Evolutionary conservation across 2,329 filamentous ascomycete species (phyloP).

Genomic region (Botrytis tulipae): DNA sequence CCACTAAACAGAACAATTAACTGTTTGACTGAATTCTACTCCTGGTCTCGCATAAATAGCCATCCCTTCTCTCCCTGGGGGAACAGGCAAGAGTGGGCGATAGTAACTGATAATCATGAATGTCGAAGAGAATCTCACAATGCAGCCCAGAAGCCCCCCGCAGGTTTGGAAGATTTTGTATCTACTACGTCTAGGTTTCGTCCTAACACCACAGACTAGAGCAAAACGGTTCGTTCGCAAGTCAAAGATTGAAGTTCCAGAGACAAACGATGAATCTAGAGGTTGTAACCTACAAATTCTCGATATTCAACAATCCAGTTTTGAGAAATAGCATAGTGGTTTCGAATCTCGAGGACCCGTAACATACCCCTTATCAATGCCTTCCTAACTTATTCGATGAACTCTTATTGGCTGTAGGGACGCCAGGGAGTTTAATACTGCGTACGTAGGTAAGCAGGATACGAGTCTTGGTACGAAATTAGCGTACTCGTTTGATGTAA

Average conservation of each 20-base stretch:
- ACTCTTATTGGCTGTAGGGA: too few species aligned
- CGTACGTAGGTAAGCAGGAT: neutral
- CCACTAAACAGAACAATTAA: neutral
- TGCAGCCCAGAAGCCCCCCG: neutral
- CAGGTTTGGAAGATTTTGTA: neutral
- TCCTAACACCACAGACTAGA: neutral
- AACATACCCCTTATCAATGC: neutral
- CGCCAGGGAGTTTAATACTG: too few species aligned
- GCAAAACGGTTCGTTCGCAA: neutral
- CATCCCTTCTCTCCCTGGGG: neutral
- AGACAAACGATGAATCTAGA: neutral
- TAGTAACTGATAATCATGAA: neutral
- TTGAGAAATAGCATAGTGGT: neutral
- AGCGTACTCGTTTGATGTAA: neutral
- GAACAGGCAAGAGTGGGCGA: neutral
- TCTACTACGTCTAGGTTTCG: neutral
- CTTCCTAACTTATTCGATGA: neutral
- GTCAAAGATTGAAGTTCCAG: neutral
- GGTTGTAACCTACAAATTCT: neutral
- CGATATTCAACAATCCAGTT: neutral
- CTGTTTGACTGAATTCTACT: too few species aligned
- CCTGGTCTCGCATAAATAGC: neutral
- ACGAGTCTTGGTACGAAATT: constrained; percentile 5
- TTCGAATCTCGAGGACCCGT: neutral
- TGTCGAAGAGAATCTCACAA: neutral